Evolutionary conservation across 129 eudicot genomes (phyloP).

Genomic region (Heracleum sosnowskyi): DNA sequence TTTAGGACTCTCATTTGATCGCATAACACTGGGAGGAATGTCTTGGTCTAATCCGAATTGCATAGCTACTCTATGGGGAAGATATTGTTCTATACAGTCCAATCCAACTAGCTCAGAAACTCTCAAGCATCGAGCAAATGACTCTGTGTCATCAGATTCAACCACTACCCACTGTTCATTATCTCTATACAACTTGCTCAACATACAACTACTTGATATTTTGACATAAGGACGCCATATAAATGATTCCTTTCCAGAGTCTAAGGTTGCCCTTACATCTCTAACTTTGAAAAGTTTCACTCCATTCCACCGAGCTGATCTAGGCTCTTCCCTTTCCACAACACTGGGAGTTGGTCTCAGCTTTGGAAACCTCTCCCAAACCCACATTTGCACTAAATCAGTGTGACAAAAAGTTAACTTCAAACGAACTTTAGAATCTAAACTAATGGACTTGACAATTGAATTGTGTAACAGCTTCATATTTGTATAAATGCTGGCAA

Average conservation of each 20-base stretch:
- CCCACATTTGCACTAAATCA: neutral
- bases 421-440: neutral
- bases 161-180: neutral
- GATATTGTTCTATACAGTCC: neutral
- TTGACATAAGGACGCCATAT: neutral
- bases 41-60: neutral
- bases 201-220: neutral
- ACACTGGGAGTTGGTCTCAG: neutral
- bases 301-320: slow-evolving; percentile 1
- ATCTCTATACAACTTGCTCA: neutral
- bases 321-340: neutral
- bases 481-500: neutral
- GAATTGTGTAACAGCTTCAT: neutral
- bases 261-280: neutral
- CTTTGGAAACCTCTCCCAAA: neutral
- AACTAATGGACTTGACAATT: neutral
- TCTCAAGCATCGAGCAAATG: neutral
- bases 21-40: neutral
- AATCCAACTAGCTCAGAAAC: slow-evolving; percentile 5
- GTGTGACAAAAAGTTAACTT: neutral
- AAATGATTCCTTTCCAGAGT: neutral
- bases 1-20: neutral
- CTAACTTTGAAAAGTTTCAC: neutral
- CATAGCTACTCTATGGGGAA: neutral
- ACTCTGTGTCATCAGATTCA: neutral